Evolutionary conservation across 2,329 filamentous ascomycete species (phyloP).

Genomic region (Zymoseptoria pseudotritici): DNA sequence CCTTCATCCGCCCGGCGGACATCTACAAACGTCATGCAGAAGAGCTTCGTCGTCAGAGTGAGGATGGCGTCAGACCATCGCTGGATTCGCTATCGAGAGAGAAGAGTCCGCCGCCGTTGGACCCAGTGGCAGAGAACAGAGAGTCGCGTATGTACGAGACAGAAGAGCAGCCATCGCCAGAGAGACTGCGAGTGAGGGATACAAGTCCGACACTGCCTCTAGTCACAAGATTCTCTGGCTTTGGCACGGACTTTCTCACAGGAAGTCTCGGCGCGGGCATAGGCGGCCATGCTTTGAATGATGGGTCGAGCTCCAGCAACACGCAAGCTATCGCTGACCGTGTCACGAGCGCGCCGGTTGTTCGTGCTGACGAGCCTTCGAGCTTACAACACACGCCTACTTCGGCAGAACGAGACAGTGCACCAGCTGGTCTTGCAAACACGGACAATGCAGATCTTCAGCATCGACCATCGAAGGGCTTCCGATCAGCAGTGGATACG

Average conservation of each 20-base stretch:
- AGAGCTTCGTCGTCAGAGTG: slow-evolving; percentile 51
- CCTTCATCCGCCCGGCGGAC: slow-evolving; percentile 67
- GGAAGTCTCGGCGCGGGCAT: not conserved
- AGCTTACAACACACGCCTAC: slow-evolving; percentile 13
- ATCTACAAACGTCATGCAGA: slow-evolving; percentile 67
- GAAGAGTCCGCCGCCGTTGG: slow-evolving; percentile 9
- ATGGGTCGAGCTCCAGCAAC: not conserved
- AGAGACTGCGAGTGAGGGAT: slow-evolving; percentile 22
- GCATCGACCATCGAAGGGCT: slow-evolving; percentile 43
- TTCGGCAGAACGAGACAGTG: slow-evolving; percentile 8
- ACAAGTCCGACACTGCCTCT: slow-evolving; percentile 34
- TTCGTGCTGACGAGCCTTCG: not conserved
- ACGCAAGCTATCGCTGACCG: not conserved
- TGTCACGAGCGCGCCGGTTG: not conserved
- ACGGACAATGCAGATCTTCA: slow-evolving; percentile 30
- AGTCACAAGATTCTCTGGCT: slow-evolving; percentile 37
- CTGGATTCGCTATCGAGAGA: slow-evolving; percentile 39
- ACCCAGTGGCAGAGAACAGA: slow-evolving; percentile 16
- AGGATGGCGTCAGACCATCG: slow-evolving; percentile 52
- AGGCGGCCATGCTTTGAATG: not conserved
- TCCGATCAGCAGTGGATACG: slow-evolving; percentile 51
- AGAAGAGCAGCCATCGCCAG: not conserved
- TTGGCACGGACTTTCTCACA: slow-evolving; percentile 30
- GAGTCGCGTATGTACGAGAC: slow-evolving; percentile 14
- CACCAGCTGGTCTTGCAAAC: not conserved